Evolutionary conservation across 257 asterid species (phyloP).

Genomic region (Gentiana macrophylla): DNA sequence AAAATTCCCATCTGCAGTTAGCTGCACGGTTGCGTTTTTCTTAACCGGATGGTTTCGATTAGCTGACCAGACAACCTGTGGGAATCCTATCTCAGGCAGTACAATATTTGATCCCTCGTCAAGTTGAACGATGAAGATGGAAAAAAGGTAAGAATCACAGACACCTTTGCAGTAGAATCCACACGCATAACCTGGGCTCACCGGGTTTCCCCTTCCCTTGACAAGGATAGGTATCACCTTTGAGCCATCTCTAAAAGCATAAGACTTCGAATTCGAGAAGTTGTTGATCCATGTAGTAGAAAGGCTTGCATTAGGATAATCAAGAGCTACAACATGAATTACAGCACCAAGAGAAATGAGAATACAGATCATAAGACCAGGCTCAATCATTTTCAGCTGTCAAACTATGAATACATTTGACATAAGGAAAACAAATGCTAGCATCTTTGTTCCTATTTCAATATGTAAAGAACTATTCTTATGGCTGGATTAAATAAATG

Average conservation of each 20-base stretch:
- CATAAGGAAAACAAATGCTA: no score
- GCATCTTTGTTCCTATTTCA: no score
- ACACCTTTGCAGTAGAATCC: constrained; percentile 35
- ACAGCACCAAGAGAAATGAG: not conserved
- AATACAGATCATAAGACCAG: not conserved
- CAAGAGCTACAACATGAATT: constrained; percentile 23
- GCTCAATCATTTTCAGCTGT: no score
- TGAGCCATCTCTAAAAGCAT: constrained; percentile 19
- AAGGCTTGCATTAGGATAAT: constrained; percentile 35
- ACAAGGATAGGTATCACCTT: constrained; percentile 23
- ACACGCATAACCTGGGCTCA: constrained; percentile 34
- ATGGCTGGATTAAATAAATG: no score
- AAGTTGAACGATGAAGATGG: constrained; percentile 27
- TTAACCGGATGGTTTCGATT: constrained; percentile 24
- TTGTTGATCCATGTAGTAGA: constrained; percentile 37
- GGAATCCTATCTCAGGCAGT: constrained; percentile 20
- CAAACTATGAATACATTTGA: no score
- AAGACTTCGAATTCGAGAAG: constrained; percentile 21
- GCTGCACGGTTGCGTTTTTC: constrained; percentile 27
- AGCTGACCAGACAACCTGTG: constrained; percentile 48
- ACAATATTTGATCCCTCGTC: constrained; percentile 14
- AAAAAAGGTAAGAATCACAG: constrained; percentile 29
- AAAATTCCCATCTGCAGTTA: constrained; percentile 27
- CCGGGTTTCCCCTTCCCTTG: constrained; percentile 1
- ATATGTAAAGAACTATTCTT: no score